Evolutionary conservation across 768 basidiomycete species (phyloP).

Genomic region (Tricholoma bakamatsutake): DNA sequence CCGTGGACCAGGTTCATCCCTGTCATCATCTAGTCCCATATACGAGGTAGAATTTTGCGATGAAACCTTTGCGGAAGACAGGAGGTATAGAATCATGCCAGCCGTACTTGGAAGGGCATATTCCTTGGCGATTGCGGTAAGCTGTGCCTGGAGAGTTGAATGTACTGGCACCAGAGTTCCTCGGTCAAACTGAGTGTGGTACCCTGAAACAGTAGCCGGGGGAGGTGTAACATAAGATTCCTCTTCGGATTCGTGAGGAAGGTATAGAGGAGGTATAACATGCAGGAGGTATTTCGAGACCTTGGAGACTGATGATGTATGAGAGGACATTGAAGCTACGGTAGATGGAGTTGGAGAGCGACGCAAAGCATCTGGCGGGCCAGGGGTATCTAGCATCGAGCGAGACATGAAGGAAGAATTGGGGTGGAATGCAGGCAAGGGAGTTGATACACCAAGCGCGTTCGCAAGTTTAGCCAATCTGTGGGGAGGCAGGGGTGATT

Average conservation of each 20-base stretch:
- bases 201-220: slow-evolving; percentile 60
- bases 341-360: slow-evolving; percentile 51
- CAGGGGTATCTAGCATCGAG: slow-evolving; percentile 28
- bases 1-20: slow-evolving; percentile 66
- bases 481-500: slow-evolving; percentile 67
- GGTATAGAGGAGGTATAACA: slow-evolving; percentile 70
- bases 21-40: slow-evolving; percentile 21
- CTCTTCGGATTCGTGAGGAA: slow-evolving; percentile 58
- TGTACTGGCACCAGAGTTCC: slow-evolving; percentile 87
- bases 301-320: slow-evolving; percentile 46
- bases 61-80: slow-evolving; percentile 26
- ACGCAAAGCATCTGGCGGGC: slow-evolving; percentile 31
- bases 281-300: slow-evolving; percentile 75
- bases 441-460: slow-evolving; percentile 76
- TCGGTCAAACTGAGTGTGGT: slow-evolving; percentile 72
- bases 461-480: slow-evolving; percentile 80
- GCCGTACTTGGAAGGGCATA: slow-evolving; percentile 85
- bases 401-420: slow-evolving; percentile 26
- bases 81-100: slow-evolving; percentile 81
- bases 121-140: slow-evolving; percentile 86
- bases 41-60: slow-evolving; percentile 10
- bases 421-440: slow-evolving; percentile 48
- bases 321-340: slow-evolving; percentile 30
- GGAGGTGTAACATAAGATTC: slow-evolving; percentile 45
- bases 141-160: slow-evolving; percentile 75